phyloP scores from a whole-genome alignment of 768 basidiomycete species.

The Arthromyces matolae region DNA sequence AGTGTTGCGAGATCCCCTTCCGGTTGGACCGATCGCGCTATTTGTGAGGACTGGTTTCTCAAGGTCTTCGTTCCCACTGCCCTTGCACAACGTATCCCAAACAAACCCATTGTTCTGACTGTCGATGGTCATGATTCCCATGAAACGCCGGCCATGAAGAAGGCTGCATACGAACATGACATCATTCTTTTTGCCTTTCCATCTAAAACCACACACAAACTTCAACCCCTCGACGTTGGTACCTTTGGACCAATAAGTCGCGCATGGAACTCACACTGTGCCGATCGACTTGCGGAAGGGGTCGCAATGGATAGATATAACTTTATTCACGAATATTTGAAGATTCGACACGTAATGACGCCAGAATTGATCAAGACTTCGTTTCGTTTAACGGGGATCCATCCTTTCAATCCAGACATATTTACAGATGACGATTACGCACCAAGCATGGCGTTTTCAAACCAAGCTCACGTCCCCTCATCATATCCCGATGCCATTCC shows the following conservation, averaged over 20 bases:
- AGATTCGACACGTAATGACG: no score
- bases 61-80: background rate
- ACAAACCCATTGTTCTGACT: background rate
- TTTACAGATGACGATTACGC: background rate
- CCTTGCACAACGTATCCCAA: background rate
- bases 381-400: background rate
- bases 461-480: background rate
- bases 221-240: constrained; percentile 41
- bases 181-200: constrained; percentile 32
- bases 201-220: constrained; percentile 35
- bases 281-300: background rate
- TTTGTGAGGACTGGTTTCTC: background rate
- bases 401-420: background rate
- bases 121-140: background rate
- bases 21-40: background rate
- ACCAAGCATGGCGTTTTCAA: background rate
- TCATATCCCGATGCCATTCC: background rate
- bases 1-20: background rate
- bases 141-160: background rate
- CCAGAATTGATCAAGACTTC: background rate
- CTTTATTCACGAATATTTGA: background rate
- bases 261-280: constrained; percentile 21
- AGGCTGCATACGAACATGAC: constrained; percentile 9
- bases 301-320: background rate
- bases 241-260: constrained; percentile 31